Evolutionary conservation across 2,329 filamentous ascomycete species (phyloP).

Genomic region (Scleromitrula shiraiana): DNA sequence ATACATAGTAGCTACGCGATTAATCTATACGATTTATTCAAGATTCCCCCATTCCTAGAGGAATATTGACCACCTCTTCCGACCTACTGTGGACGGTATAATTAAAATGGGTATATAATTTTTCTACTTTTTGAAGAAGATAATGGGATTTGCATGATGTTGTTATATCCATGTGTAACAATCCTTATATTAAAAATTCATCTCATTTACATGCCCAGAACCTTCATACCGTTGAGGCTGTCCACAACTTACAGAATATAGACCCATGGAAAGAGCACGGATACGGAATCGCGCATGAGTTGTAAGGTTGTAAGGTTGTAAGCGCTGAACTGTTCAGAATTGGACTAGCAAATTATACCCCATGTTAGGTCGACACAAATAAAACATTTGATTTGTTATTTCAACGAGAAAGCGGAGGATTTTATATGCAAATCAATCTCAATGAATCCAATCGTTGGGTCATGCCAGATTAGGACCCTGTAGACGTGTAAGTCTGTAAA

Average conservation of each 20-base stretch:
- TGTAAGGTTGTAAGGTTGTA: not conserved
- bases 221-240: not conserved
- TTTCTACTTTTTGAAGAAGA: too few species aligned
- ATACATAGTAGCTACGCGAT: too few species aligned
- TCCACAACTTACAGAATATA: not conserved
- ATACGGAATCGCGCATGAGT: slow-evolving; percentile 1
- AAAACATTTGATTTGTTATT: not conserved
- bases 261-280: not conserved
- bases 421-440: slow-evolving; percentile 14
- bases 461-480: slow-evolving; percentile 21
- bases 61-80: too few species aligned
- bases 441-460: slow-evolving; percentile 13
- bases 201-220: not conserved
- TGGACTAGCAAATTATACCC: slow-evolving; percentile 5
- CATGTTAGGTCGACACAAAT: not conserved
- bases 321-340: slow-evolving; percentile 3
- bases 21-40: too few species aligned
- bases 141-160: too few species aligned
- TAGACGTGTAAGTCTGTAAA: not conserved
- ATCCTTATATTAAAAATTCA: too few species aligned
- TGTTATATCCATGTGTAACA: too few species aligned
- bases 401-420: not conserved
- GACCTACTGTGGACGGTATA: too few species aligned
- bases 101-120: too few species aligned
- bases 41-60: too few species aligned